These are phyloP conservation scores for Brassica hybrid DNA, from an alignment of 441 rosid species.

Conservation along the genomic window DNA sequence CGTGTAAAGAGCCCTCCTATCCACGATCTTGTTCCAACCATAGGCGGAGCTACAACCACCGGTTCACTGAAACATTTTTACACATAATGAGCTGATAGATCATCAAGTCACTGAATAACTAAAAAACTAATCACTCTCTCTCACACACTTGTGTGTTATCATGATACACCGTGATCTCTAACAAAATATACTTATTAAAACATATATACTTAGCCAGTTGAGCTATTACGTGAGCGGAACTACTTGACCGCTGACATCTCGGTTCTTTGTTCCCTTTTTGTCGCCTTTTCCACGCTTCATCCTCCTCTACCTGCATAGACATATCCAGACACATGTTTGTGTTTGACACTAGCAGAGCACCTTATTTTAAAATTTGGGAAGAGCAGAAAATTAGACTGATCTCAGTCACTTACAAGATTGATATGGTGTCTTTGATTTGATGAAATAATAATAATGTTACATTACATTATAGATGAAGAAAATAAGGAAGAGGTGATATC, in stretches of 20 bases:
- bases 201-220: constrained; percentile 67
- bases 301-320: constrained; percentile 85
- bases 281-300: constrained; percentile 83
- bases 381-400: background rate
- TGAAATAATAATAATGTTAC: background rate
- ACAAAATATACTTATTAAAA: constrained; percentile 59
- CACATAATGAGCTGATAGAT: constrained; percentile 13
- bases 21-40: constrained; percentile 97
- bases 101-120: background rate
- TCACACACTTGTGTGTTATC: background rate
- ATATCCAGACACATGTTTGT: constrained; percentile 21
- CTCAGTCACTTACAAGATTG: constrained; percentile 19
- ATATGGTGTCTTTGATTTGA: background rate
- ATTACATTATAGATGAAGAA: constrained; percentile 19
- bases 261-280: constrained; percentile 72
- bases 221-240: constrained; percentile 64
- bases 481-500: constrained; percentile 19
- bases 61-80: constrained; percentile 40
- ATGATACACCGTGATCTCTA: constrained; percentile 21
- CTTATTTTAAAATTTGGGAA: background rate
- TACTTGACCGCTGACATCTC: constrained; percentile 62
- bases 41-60: constrained; percentile 76
- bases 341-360: background rate
- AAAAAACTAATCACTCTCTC: background rate
- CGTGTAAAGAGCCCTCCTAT: constrained; percentile 56